These are phyloP conservation scores for Pelargonium nanum DNA, from an alignment of 345 rosid genomes.

Conservation along the genomic window DNA sequence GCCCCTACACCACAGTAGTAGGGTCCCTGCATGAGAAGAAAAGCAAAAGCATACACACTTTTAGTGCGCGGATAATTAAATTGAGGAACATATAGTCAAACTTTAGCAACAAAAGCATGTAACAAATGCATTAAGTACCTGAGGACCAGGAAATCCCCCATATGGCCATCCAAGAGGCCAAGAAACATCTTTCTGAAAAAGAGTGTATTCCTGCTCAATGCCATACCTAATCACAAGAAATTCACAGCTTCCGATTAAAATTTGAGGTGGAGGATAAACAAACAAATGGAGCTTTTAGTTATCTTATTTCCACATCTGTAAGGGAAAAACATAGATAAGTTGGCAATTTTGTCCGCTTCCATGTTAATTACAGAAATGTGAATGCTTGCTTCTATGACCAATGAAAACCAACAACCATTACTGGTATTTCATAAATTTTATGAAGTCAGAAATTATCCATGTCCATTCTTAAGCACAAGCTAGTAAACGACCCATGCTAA, in stretches of 20 bases:
- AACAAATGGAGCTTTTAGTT: neutral
- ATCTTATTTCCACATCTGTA: neutral
- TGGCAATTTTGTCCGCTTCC: neutral
- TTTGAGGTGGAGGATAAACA: neutral
- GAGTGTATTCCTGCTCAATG: constrained; percentile 74
- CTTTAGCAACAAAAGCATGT: neutral
- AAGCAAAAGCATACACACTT: neutral
- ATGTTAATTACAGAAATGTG: too few relatives aligned
- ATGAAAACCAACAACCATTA: too few relatives aligned
- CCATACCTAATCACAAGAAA: constrained; percentile 38
- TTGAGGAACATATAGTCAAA: neutral
- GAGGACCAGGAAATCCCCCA: constrained; percentile 77
- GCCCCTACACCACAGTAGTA: constrained; percentile 81
- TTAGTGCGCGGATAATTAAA: neutral
- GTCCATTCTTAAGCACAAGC: neutral
- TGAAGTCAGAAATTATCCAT: too few relatives aligned
- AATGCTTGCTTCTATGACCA: too few relatives aligned
- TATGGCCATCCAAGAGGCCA: constrained; percentile 82
- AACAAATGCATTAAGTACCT: constrained; percentile 22
- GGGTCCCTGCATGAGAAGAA: constrained; percentile 41
- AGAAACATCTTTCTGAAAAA: constrained; percentile 42
- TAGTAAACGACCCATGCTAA: neutral
- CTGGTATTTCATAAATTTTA: too few relatives aligned
- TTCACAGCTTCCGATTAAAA: neutral
- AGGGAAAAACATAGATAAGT: neutral